Percentiles rank a stretch among this genome's conserved stretches.
These are phyloP conservation scores for Crithidia bombi DNA, from an alignment of 208 protist genomes.

Conservation along the genomic window DNA sequence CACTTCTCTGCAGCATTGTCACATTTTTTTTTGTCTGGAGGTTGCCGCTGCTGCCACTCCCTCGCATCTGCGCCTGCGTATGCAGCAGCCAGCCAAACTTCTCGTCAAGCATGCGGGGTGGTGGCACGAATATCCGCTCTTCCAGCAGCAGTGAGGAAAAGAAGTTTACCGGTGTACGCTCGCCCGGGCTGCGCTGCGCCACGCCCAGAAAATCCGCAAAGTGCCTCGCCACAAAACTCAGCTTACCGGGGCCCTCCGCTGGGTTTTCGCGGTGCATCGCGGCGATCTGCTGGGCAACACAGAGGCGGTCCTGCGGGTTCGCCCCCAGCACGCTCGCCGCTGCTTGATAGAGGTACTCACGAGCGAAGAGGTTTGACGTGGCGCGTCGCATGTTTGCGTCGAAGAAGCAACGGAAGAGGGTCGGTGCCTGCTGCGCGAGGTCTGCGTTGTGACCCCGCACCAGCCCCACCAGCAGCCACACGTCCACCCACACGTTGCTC, in stretches of 20 bases:
- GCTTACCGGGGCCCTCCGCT: background rate
- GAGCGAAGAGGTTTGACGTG: slow-evolving; percentile 24
- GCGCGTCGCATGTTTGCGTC: slow-evolving; percentile 29
- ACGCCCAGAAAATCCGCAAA: slow-evolving; percentile 32
- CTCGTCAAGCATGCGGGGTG: slow-evolving; percentile 32
- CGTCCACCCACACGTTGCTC: slow-evolving; percentile 13
- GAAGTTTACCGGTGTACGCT: slow-evolving; percentile 30
- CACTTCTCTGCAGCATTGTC: background rate
- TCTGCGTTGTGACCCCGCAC: slow-evolving; percentile 1
- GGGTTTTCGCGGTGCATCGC: slow-evolving; percentile 3
- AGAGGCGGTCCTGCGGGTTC: slow-evolving; percentile 1
- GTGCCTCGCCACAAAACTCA: slow-evolving; percentile 11
- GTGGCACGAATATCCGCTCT: slow-evolving; percentile 29
- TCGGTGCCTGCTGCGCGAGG: slow-evolving; percentile 1
- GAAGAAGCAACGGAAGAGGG: slow-evolving; percentile 15
- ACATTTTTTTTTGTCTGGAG: background rate
- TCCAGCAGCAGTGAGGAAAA: slow-evolving; percentile 30
- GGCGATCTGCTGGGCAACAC: slow-evolving; percentile 6
- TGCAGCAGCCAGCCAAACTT: slow-evolving; percentile 31
- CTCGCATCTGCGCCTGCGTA: background rate
- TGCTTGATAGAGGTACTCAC: slow-evolving; percentile 27
- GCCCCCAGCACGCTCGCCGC: slow-evolving; percentile 28
- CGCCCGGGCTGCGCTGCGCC: slow-evolving; percentile 25
- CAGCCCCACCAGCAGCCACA: slow-evolving; percentile 20
- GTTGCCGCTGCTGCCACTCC: background rate